phyloP scores from a whole-genome alignment of 1,284 basidiomycete species.

The Neotropicomus parvogracilis region DNA sequence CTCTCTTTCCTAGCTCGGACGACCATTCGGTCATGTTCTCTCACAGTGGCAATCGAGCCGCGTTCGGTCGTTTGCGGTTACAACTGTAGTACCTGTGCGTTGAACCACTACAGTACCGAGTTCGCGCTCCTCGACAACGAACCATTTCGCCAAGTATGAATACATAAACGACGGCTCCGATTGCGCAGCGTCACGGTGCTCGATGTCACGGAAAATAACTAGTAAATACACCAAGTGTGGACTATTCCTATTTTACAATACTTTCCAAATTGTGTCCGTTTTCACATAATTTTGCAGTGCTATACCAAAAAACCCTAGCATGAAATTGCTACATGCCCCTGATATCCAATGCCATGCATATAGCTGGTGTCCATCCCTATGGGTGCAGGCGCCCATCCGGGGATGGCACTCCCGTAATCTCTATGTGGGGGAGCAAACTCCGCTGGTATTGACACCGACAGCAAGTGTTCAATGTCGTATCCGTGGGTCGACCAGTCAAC shows the following conservation, averaged over 20 bases:
- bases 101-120: neutral
- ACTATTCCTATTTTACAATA: neutral
- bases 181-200: too few relatives aligned
- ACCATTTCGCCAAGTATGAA: neutral
- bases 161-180: too few relatives aligned
- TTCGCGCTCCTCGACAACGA: too few relatives aligned
- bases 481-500: constrained; percentile 8
- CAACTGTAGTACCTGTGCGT: too few relatives aligned
- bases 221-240: too few relatives aligned
- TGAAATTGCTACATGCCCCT: constrained; percentile 4
- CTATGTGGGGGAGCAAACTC: constrained; percentile 3
- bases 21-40: too few relatives aligned
- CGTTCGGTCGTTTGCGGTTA: neutral
- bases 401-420: constrained; percentile 3
- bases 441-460: neutral
- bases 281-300: neutral
- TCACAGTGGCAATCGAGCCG: neutral
- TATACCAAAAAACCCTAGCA: constrained; percentile 6
- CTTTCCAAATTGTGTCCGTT: neutral
- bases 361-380: constrained; percentile 5
- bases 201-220: neutral
- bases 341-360: constrained; percentile 7
- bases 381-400: constrained; percentile 12
- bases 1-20: too few relatives aligned
- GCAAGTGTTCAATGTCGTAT: constrained; percentile 5